Percentiles rank a stretch among this genome's conserved stretches.
phyloP scores from a whole-genome alignment of 768 basidiomycete species.

The Lactarius psammicola region DNA sequence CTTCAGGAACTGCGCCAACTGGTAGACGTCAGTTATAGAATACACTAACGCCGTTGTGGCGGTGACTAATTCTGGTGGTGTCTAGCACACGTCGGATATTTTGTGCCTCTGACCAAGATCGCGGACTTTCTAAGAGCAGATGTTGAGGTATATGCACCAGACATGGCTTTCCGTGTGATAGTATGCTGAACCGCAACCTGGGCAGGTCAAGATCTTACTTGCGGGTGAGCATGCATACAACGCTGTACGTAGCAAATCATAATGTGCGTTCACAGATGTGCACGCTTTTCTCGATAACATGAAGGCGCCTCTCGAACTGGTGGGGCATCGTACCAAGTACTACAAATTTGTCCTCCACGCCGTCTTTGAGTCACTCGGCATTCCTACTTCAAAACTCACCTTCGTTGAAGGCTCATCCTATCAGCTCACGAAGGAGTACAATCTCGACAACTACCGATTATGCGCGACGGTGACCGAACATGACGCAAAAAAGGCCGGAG shows the following conservation, averaged over 20 bases:
- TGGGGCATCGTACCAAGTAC: constrained; percentile 84
- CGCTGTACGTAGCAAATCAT: background rate
- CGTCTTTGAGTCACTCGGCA: constrained; percentile 85
- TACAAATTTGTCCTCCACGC: constrained; percentile 80
- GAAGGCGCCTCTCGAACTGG: constrained; percentile 92
- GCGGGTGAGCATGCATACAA: constrained; percentile 51
- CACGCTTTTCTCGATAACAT: constrained; percentile 98
- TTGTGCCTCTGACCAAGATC: constrained; percentile 91
- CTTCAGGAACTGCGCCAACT: constrained; percentile 84
- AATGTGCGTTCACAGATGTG: constrained; percentile 54
- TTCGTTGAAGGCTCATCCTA: constrained; percentile 92
- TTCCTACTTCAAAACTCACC: constrained; percentile 77
- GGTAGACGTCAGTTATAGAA: constrained; percentile 72
- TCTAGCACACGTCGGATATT: constrained; percentile 95
- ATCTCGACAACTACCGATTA: constrained; percentile 90
- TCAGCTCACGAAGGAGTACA: constrained; percentile 90
- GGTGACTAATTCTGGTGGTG: background rate
- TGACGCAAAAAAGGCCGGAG: constrained; percentile 97
- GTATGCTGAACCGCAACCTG: constrained; percentile 15
- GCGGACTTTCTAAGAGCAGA: constrained; percentile 93
- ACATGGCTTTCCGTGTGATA: constrained; percentile 28
- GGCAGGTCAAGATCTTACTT: constrained; percentile 71
- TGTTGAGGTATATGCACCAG: constrained; percentile 60
- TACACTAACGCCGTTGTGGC: background rate
- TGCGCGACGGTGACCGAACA: constrained; percentile 92